Conservation (phyloP, 2,329 filamentous ascomycete genomes). For the Cladobotryum protrusum region DNA sequence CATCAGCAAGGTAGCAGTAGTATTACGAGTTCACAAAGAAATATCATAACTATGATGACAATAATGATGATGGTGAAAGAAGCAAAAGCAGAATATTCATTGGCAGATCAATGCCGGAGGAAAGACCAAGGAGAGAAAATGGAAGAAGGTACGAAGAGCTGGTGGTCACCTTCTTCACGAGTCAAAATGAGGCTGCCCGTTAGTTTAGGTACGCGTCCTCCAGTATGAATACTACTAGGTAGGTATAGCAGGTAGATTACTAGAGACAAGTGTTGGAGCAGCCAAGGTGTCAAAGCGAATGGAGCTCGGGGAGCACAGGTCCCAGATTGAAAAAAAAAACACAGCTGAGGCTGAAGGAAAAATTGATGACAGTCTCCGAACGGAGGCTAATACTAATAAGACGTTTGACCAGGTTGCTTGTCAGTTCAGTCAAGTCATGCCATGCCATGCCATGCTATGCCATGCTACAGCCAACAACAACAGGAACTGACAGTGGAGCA, state of each 20-base stretch:
- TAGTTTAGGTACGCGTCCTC: background rate
- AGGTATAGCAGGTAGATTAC: too few species aligned
- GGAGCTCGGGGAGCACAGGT: background rate
- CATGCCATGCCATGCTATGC: too few species aligned
- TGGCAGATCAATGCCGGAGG: too few species aligned
- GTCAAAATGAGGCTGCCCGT: too few species aligned
- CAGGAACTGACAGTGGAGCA: too few species aligned
- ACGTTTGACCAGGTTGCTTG: background rate
- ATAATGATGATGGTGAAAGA: background rate
- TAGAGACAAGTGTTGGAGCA: conserved; percentile 2
- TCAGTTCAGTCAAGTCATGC: too few species aligned
- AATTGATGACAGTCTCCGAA: background rate
- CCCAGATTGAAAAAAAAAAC: conserved; percentile 4
- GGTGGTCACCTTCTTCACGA: too few species aligned
- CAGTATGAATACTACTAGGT: background rate
- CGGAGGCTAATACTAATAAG: background rate
- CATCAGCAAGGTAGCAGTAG: conserved; percentile 1
- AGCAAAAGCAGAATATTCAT: background rate
- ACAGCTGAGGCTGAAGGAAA: conserved; percentile 11
- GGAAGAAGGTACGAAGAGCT: background rate
- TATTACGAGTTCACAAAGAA: background rate
- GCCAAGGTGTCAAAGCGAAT: background rate
- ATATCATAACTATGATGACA: background rate
- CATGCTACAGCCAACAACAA: too few species aligned
- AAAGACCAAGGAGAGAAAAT: background rate